Base-by-base conservation (phyloP, 768 basidiomycete species). In the Pleurotus cornucopiae region DNA sequence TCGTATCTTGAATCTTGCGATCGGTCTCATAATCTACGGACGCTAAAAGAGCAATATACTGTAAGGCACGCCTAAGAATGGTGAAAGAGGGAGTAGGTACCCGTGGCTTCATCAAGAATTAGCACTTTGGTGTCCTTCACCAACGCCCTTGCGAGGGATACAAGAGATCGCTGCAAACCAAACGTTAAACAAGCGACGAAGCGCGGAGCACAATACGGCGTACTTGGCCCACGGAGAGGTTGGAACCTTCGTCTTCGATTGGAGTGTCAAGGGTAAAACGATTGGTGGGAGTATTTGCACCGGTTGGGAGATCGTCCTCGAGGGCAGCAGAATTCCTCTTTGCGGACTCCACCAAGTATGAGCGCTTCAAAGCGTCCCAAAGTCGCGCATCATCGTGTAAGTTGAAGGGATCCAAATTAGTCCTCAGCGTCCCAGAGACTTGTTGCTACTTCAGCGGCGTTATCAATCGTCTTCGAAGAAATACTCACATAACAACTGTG, bases 11-110 rank as follows among this genome's bases (percentile, higher is more conserved):
- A 58, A 98, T 94, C 67, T 90, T 91, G 57, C 84, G 75, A 72
- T 97, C 94, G 0, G 92, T 95, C 69, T 91, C 91, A 61, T 86
- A 89, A 62, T 94, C 91, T 25, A 94, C 90, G 9, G 88, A 89
- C n/a, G 90, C 90, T 81, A 55, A 13, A 39, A 34, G 30, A 34
- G 30, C 9, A 34, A 34, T 34, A 34, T 34, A 34, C 30, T 34
- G 30, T 34, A 34, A 34, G 30, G 30, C 7, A 34, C 30, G 30
- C 30, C 30, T 34, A 34, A 9, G 30, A 34, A 9, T 1, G 30
- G 30, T 34, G 30, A 18, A 43, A 37, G 21, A 48, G 21, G 46
- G 23, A 39, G 41, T 14, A 53, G 62, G 46, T 61, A 82, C 83
- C 86, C 48, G 92, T 94, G 0, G 93, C 93, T 73, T 95, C 94